Base-by-base conservation (phyloP, 352 stramenopile species). In the Pythium sp. region DNA sequence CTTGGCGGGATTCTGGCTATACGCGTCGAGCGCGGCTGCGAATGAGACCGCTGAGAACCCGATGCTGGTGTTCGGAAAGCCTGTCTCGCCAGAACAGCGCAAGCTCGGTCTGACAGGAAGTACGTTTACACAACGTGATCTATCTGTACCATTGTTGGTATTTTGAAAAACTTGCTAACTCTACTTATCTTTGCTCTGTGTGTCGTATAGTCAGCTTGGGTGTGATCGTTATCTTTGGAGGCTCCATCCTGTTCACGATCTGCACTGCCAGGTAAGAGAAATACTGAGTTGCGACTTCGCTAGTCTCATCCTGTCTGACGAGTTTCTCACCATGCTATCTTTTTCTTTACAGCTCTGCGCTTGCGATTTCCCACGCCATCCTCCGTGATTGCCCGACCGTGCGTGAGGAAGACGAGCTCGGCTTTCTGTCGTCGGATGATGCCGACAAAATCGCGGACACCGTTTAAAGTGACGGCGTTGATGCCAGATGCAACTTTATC, bases 231-330 rank as follows among this genome's bases (percentile, higher is more conserved):
- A 76, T 94, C 43, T 95, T 95, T 46, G 87, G 87, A 67, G 87
- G 87, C 46, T 94, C 86, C 3, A 92, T 95, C 55, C 74, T 95
- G n/a, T 93, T 95, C 63, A 93, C 86, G 43, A 93, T 95, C 66
- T 91, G 81, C 70, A 89, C 80, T 43, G 83, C 86, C 46, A 95
- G 87, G 87, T 95, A 76, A 64, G 62, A n/a, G 32, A 7, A 5
- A 26, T 64, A 26, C 22, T 28, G 20, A 69, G 18, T 66, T 51
- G 43, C 6, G 18, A 11, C 11, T 1, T 24, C 47, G 32, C 0
- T 6, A n/a, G 20, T 47, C 9, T 22, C 18, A 12, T 47, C 32
- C 30, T 28, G 1, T 22, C n/a, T 38, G 15, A 36, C 53, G 26
- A 0, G 5, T 12, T 18, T 43, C 41, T 58, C 15, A 57, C 36